phyloP scores from a whole-genome alignment of 192 early-diverging fungal genomes.

The Entomortierella parvispora region DNA sequence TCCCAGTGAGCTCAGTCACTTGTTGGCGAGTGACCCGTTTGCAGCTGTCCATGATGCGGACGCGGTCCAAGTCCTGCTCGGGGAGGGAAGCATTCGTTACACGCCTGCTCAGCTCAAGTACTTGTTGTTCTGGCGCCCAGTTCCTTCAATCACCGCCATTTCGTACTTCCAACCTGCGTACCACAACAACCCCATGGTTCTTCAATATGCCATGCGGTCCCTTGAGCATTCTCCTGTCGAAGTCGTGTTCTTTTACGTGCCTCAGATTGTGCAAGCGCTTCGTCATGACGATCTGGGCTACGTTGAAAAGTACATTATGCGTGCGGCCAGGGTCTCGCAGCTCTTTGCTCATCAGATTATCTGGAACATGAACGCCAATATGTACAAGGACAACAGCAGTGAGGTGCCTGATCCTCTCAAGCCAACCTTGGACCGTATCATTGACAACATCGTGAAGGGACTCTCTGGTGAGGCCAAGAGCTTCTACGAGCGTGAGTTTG shows the following conservation, averaged over 20 bases:
- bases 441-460: slow-evolving; percentile 77
- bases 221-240: slow-evolving; percentile 93
- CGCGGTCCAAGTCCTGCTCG: slow-evolving; percentile 78
- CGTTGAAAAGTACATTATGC: slow-evolving; percentile 94
- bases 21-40: slow-evolving; percentile 69
- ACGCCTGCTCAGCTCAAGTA: slow-evolving; percentile 58
- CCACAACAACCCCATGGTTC: slow-evolving; percentile 84
- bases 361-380: slow-evolving; percentile 99
- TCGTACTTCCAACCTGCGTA: slow-evolving; percentile 79
- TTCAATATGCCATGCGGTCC: slow-evolving; percentile 95
- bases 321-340: slow-evolving; percentile 93
- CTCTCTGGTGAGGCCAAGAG: slow-evolving; percentile 89
- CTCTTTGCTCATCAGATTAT: slow-evolving; percentile 99
- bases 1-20: slow-evolving; percentile 68
- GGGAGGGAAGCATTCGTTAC: slow-evolving; percentile 58
- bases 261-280: slow-evolving; percentile 97
- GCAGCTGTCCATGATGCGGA: slow-evolving; percentile 78
- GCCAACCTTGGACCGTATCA: slow-evolving; percentile 88
- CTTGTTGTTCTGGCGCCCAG: slow-evolving; percentile 89
- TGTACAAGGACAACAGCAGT: slow-evolving; percentile 60
- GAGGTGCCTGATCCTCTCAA: slow-evolving; percentile 85
- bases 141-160: slow-evolving; percentile 90
- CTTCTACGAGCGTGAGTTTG: slow-evolving; percentile 97
- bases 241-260: slow-evolving; percentile 98
- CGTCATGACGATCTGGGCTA: slow-evolving; percentile 91